Percentiles rank a stretch among this genome's conserved stretches.
phyloP scores from a whole-genome alignment of 495 filamentous ascomycete genomes.

The Tuber microsphaerosporum region DNA sequence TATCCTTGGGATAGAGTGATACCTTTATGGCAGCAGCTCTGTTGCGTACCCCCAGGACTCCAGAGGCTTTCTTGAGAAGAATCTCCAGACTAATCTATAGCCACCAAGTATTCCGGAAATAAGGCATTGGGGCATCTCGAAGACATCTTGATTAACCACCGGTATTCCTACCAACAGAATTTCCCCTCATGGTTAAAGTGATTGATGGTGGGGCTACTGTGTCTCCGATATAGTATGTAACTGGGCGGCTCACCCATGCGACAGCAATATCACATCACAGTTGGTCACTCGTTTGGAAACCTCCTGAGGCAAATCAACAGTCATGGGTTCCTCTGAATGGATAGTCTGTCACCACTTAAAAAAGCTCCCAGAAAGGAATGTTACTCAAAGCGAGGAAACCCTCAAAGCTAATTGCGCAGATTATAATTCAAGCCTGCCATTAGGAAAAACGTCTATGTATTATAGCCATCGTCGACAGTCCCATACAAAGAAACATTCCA shows the following conservation, averaged over 20 bases:
- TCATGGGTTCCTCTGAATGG: neutral
- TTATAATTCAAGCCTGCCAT: conserved; percentile 2
- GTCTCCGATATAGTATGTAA: no score
- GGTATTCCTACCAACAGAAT: neutral
- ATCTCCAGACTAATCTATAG: neutral
- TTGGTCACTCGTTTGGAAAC: neutral
- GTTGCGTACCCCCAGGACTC: neutral
- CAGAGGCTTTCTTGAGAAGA: neutral
- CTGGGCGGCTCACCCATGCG: no score
- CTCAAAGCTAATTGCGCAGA: neutral
- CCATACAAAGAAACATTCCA: conserved; percentile 6
- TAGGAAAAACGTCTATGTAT: conserved; percentile 7
- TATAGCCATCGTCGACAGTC: neutral
- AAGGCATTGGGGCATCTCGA: neutral
- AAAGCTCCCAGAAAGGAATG: neutral
- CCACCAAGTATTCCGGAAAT: neutral
- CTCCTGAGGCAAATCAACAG: neutral
- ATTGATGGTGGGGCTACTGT: neutral
- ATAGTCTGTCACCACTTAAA: neutral
- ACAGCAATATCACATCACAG: neutral
- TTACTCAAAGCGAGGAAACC: neutral
- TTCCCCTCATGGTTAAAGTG: neutral
- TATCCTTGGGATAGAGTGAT: neutral
- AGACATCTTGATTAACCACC: neutral
- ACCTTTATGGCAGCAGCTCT: neutral